These are phyloP conservation scores for Ceratobasidium sp. DNA, from an alignment of 1,284 basidiomycete species.

Conservation along the genomic window DNA sequence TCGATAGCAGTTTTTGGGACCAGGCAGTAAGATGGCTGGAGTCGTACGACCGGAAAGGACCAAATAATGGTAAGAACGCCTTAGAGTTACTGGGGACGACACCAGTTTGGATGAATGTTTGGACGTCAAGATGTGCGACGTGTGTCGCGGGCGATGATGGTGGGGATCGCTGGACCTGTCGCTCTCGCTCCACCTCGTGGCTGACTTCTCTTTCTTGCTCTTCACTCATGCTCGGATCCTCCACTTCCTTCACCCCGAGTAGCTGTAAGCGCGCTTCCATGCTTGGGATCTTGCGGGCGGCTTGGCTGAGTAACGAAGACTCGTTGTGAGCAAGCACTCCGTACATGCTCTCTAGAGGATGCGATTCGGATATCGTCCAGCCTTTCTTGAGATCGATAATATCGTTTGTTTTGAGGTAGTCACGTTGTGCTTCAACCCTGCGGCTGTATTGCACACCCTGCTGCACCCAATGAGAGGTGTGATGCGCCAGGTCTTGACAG, in stretches of 20 bases:
- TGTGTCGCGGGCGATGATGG: slow-evolving; percentile 1
- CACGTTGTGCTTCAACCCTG: slow-evolving; percentile 50
- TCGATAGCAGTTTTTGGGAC: neutral
- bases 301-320: neutral
- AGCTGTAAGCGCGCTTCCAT: slow-evolving; percentile 51
- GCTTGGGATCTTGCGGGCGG: slow-evolving; percentile 44
- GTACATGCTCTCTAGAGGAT: slow-evolving; percentile 57
- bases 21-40: neutral
- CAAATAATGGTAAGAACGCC: neutral
- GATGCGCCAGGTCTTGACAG: slow-evolving; percentile 27
- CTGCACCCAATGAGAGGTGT: slow-evolving; percentile 48
- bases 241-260: slow-evolving; percentile 51
- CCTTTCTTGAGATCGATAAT: slow-evolving; percentile 46
- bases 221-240: slow-evolving; percentile 54
- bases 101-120: slow-evolving; percentile 13
- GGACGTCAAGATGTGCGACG: neutral
- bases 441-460: slow-evolving; percentile 60
- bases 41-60: neutral
- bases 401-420: slow-evolving; percentile 3
- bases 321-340: slow-evolving; percentile 3
- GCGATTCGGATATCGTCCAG: slow-evolving; percentile 59
- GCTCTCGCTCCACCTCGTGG: slow-evolving; percentile 38
- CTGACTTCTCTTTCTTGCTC: slow-evolving; percentile 63
- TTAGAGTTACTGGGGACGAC: neutral
- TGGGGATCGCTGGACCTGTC: slow-evolving; percentile 27